phyloP scores from a whole-genome alignment of 345 rosid species.

The Ceriops decandra region DNA sequence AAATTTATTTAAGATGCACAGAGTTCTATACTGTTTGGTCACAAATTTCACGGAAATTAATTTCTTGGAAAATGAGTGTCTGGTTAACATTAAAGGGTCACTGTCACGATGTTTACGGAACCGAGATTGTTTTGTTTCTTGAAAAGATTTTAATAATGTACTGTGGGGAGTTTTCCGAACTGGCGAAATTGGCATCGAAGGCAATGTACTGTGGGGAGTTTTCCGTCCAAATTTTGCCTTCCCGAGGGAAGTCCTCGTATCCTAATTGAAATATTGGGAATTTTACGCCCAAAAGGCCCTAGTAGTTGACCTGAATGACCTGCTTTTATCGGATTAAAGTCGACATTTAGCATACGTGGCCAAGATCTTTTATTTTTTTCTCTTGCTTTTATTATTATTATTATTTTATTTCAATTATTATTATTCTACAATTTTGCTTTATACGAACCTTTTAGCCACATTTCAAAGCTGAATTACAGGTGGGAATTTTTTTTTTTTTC shows the following conservation, averaged over 20 bases:
- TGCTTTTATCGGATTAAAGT: too few relatives aligned
- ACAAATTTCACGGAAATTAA: constrained; percentile 8
- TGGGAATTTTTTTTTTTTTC: neutral
- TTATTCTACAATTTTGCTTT: neutral
- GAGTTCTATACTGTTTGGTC: constrained; percentile 15
- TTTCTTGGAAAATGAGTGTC: constrained; percentile 24
- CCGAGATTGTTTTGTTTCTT: neutral
- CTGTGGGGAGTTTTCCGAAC: too few relatives aligned
- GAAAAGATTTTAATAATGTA: neutral
- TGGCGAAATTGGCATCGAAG: too few relatives aligned
- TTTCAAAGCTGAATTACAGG: constrained; percentile 5
- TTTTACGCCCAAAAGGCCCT: too few relatives aligned
- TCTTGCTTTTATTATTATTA: too few relatives aligned
- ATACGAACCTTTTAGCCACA: neutral
- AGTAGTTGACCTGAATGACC: too few relatives aligned
- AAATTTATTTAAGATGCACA: neutral
- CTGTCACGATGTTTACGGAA: constrained; percentile 26
- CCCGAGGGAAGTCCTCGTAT: too few relatives aligned
- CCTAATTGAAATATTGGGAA: too few relatives aligned
- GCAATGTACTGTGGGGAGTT: too few relatives aligned
- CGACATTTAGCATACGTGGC: too few relatives aligned
- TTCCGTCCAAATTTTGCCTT: too few relatives aligned
- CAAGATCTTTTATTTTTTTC: neutral
- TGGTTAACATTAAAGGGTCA: constrained; percentile 23
- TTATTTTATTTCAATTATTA: neutral